phyloP scores from a whole-genome alignment of 164 flowering plant species.

The Tinospora cordifolia region DNA sequence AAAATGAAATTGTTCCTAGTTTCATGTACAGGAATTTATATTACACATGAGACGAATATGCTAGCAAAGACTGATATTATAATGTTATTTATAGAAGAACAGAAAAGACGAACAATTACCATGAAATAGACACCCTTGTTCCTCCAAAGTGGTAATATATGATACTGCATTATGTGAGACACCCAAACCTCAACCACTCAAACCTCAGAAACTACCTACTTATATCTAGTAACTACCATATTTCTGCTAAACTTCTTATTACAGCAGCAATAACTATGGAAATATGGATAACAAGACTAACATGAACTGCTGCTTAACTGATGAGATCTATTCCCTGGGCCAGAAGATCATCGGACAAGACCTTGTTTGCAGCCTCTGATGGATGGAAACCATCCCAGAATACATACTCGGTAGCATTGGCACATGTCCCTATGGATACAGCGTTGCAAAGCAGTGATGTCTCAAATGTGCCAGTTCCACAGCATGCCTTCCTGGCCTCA shows the following conservation, averaged over 20 bases:
- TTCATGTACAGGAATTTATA: no score
- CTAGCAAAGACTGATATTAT: not conserved
- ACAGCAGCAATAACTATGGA: not conserved
- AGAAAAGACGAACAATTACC: not conserved
- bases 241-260: not conserved
- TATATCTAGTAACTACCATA: not conserved
- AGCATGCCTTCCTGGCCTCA: slow-evolving; percentile 83
- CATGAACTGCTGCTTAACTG: slow-evolving; percentile 18
- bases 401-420: slow-evolving; percentile 70
- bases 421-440: slow-evolving; percentile 66
- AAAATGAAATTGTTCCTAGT: no score
- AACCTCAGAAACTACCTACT: not conserved
- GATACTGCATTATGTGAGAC: not conserved
- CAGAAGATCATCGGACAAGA: slow-evolving; percentile 52
- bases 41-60: no score
- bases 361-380: slow-evolving; percentile 67
- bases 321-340: slow-evolving; percentile 58
- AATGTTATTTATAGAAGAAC: not conserved
- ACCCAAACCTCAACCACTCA: not conserved
- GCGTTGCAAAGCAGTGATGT: slow-evolving; percentile 74
- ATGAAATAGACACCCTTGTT: not conserved
- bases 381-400: slow-evolving; percentile 98
- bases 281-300: not conserved
- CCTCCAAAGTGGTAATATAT: not conserved
- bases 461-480: slow-evolving; percentile 80